A percentile compares a stretch with the other conserved stretches of the same genome.
These are phyloP conservation scores for Flammula alnicola DNA, from an alignment of 1,284 basidiomycete species.

Conservation along the genomic window DNA sequence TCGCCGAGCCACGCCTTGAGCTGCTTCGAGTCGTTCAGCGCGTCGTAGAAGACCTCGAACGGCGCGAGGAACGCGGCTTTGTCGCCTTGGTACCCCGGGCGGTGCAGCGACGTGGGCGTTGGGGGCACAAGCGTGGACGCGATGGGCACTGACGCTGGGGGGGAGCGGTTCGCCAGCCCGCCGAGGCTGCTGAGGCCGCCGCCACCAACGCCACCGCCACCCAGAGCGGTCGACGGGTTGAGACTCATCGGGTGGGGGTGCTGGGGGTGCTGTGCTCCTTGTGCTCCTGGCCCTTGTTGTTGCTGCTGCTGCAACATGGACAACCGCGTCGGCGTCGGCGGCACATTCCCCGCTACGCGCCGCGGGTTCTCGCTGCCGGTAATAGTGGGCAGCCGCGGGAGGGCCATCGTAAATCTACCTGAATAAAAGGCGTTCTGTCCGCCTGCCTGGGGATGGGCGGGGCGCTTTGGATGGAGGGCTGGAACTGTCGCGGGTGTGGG, in stretches of 20 bases:
- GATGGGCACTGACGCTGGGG: slow-evolving; percentile 62
- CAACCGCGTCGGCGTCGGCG: slow-evolving; percentile 73
- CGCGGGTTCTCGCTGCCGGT: slow-evolving; percentile 49
- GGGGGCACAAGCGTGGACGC: slow-evolving; percentile 65
- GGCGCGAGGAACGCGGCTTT: slow-evolving; percentile 76
- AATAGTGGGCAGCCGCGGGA: slow-evolving; percentile 67
- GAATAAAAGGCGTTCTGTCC: slow-evolving; percentile 20
- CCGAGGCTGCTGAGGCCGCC: background rate
- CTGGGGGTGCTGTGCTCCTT: background rate
- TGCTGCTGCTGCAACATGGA: slow-evolving; percentile 38
- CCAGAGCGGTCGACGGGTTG: slow-evolving; percentile 6
- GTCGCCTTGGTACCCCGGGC: slow-evolving; percentile 61
- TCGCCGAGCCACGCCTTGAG: slow-evolving; percentile 75
- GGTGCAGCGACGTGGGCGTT: slow-evolving; percentile 65
- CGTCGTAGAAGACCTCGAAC: slow-evolving; percentile 80
- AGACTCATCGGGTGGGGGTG: slow-evolving; percentile 10
- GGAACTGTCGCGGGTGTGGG: slow-evolving; percentile 55
- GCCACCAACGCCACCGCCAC: background rate
- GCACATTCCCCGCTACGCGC: slow-evolving; percentile 59
- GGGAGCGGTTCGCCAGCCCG: slow-evolving; percentile 43
- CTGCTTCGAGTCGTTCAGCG: slow-evolving; percentile 74
- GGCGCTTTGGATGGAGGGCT: slow-evolving; percentile 73
- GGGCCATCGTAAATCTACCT: slow-evolving; percentile 56
- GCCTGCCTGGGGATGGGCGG: slow-evolving; percentile 63
- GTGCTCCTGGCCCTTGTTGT: slow-evolving; percentile 21